phyloP scores from a whole-genome alignment of 768 basidiomycete species.

The Tephrocybe rancida region DNA sequence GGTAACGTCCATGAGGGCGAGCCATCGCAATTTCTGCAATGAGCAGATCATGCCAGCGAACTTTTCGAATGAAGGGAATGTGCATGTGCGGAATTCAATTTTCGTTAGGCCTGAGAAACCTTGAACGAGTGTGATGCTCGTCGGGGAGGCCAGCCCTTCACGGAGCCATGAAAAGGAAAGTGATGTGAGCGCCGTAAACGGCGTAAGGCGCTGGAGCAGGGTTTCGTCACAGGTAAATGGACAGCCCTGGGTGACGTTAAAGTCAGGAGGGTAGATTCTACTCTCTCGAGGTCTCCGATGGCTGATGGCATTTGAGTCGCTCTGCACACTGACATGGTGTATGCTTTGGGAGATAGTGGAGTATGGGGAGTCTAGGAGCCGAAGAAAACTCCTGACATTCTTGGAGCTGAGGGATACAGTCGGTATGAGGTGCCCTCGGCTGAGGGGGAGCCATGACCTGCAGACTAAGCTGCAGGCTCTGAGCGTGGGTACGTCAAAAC shows the following conservation, averaged over 20 bases:
- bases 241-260: neutral
- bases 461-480: conserved; percentile 19
- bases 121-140: conserved; percentile 7
- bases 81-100: conserved; percentile 26
- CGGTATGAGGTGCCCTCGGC: conserved; percentile 18
- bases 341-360: conserved; percentile 17
- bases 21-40: conserved; percentile 18
- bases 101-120: conserved; percentile 23
- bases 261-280: conserved; percentile 12
- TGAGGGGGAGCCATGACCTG: conserved; percentile 18
- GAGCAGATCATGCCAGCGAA: conserved; percentile 23
- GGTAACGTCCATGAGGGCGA: conserved; percentile 24
- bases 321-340: conserved; percentile 20
- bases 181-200: conserved; percentile 17
- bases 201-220: conserved; percentile 13
- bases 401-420: conserved; percentile 16
- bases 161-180: conserved; percentile 20
- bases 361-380: conserved; percentile 16
- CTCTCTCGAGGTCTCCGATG: conserved; percentile 15
- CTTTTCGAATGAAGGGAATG: conserved; percentile 23
- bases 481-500: conserved; percentile 19
- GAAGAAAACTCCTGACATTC: conserved; percentile 17
- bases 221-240: conserved; percentile 12
- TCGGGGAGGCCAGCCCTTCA: conserved; percentile 11
- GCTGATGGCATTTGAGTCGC: conserved; percentile 19